phyloP scores from a whole-genome alignment of 2,329 filamentous ascomycete genomes.

The Pseudocercospora eumusae region DNA sequence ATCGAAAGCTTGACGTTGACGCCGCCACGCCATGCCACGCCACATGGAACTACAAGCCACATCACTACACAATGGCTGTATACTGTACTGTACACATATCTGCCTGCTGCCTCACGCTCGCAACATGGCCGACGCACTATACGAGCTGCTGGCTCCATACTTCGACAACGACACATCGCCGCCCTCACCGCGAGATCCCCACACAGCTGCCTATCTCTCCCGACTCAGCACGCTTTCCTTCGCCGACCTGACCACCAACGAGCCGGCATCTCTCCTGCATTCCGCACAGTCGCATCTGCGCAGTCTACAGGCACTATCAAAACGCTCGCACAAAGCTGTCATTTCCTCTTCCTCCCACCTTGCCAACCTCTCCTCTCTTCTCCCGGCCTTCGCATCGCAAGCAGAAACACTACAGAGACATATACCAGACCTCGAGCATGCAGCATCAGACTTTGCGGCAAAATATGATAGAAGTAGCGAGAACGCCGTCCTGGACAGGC shows the following conservation, averaged over 20 bases:
- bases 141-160: slow-evolving; percentile 70
- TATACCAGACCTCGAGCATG: slow-evolving; percentile 76
- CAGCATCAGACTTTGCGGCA: slow-evolving; percentile 76
- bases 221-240: slow-evolving; percentile 76
- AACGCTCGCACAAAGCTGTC: slow-evolving; percentile 81
- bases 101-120: neutral
- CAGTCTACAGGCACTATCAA: slow-evolving; percentile 82
- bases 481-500: slow-evolving; percentile 64
- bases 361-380: slow-evolving; percentile 66
- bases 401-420: slow-evolving; percentile 67
- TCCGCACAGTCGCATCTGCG: slow-evolving; percentile 77
- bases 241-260: slow-evolving; percentile 68
- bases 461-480: slow-evolving; percentile 75
- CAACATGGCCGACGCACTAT: slow-evolving; percentile 62
- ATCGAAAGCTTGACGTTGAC: no score
- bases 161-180: slow-evolving; percentile 50
- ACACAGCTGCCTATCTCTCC: slow-evolving; percentile 70
- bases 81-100: no score
- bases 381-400: slow-evolving; percentile 69
- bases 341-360: slow-evolving; percentile 79
- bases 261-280: slow-evolving; percentile 78
- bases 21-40: no score
- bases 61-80: no score
- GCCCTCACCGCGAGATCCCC: slow-evolving; percentile 51
- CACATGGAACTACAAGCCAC: no score